Evolutionary conservation across 1,139 yeast genomes (phyloP).

Genomic region (Debaryomycetaceae sp.): DNA sequence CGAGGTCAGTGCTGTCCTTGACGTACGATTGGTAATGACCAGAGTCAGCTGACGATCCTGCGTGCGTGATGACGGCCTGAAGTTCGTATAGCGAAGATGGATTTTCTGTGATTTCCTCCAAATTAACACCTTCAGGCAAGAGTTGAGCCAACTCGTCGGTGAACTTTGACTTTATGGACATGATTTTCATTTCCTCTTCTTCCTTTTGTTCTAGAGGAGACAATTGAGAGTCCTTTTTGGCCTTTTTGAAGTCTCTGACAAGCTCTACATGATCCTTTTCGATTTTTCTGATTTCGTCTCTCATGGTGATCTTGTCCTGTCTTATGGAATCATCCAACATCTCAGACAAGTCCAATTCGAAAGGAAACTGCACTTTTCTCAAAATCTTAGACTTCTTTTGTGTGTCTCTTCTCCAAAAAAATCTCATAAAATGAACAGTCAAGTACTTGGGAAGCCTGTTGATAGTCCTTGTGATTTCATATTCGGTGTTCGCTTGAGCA

Average conservation of each 20-base stretch:
- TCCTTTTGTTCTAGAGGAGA: conserved; percentile 42
- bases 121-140: conserved; percentile 31
- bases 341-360: conserved; percentile 85
- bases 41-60: conserved; percentile 93
- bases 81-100: conserved; percentile 87
- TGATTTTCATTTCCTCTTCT: conserved; percentile 46
- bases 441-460: conserved; percentile 82
- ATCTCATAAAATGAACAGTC: conserved; percentile 89
- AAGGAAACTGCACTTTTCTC: conserved; percentile 92
- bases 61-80: conserved; percentile 82
- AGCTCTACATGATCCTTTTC: conserved; percentile 76
- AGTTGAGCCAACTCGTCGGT: conserved; percentile 38
- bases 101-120: conserved; percentile 60
- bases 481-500: conserved; percentile 67
- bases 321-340: conserved; percentile 75
- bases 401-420: conserved; percentile 93
- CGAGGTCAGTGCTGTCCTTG: conserved; percentile 60
- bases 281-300: conserved; percentile 75
- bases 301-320: conserved; percentile 59
- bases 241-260: conserved; percentile 71
- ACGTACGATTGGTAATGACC: conserved; percentile 96
- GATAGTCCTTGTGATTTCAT: conserved; percentile 65
- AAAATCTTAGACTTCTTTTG: conserved; percentile 88
- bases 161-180: conserved; percentile 45
- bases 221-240: conserved; percentile 44